Percentiles rank a stretch among this genome's conserved stretches.
Conservation (phyloP, 441 rosid genomes). For the Pelargonium myrrhifolium region DNA sequence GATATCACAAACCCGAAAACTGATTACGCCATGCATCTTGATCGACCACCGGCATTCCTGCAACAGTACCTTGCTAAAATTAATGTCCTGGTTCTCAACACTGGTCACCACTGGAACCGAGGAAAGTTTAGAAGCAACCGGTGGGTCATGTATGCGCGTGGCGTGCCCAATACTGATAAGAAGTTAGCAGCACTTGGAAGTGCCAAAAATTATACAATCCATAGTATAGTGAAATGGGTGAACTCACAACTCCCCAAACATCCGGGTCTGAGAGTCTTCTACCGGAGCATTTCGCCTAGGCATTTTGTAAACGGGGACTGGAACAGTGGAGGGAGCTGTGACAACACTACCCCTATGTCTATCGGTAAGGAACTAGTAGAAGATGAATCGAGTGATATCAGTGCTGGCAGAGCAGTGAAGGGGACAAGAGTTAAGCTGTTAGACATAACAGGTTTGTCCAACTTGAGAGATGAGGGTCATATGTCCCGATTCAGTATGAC, state of each 20-base stretch:
- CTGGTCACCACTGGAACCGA: slow-evolving; percentile 40
- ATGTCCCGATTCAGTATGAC: slow-evolving; percentile 28
- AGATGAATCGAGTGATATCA: slow-evolving; percentile 27
- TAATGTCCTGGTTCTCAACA: slow-evolving; percentile 34
- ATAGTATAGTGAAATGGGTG: slow-evolving; percentile 33
- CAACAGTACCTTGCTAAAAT: slow-evolving; percentile 20
- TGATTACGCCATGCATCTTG: slow-evolving; percentile 39
- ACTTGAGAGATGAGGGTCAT: slow-evolving; percentile 36
- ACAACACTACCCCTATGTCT: slow-evolving; percentile 27
- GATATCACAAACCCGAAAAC: slow-evolving; percentile 21
- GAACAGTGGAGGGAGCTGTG: slow-evolving; percentile 36
- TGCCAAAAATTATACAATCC: slow-evolving; percentile 34
- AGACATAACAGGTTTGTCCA: slow-evolving; percentile 29
- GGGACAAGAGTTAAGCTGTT: slow-evolving; percentile 19
- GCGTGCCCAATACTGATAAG: slow-evolving; percentile 17
- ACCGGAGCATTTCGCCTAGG: slow-evolving; percentile 35
- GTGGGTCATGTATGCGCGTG: slow-evolving; percentile 34
- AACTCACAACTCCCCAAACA: slow-evolving; percentile 26
- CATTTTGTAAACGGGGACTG: slow-evolving; percentile 38
- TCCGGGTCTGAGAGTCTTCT: slow-evolving; percentile 29
- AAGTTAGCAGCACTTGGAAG: slow-evolving; percentile 21
- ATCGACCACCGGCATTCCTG: slow-evolving; percentile 36
- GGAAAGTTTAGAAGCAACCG: slow-evolving; percentile 27
- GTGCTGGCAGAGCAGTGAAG: slow-evolving; percentile 24
- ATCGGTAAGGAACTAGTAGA: slow-evolving; percentile 29